These are phyloP conservation scores for Boletus subcaerulescens DNA, from an alignment of 768 basidiomycete genomes.

Conservation along the genomic window DNA sequence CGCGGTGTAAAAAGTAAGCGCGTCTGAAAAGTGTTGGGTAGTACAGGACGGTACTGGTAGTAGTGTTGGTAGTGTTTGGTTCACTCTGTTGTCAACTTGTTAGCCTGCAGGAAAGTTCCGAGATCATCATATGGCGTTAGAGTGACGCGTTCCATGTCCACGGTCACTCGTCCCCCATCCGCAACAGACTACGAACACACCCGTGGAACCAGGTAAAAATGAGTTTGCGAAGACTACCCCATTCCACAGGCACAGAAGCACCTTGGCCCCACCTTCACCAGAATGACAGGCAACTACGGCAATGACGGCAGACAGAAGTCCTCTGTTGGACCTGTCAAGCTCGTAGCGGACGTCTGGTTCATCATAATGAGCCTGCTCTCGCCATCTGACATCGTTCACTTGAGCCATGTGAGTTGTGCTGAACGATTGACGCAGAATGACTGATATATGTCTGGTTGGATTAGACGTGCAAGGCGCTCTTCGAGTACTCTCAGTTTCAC, in stretches of 20 bases:
- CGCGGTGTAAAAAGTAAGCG: too few species aligned
- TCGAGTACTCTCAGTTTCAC: constrained; percentile 21
- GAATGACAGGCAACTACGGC: background rate
- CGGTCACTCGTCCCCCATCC: constrained; percentile 2
- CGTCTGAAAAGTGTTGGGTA: too few species aligned
- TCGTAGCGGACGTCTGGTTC: constrained; percentile 29
- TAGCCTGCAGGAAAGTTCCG: too few species aligned
- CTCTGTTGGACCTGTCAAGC: constrained; percentile 2
- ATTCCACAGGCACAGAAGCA: background rate
- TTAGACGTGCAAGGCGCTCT: constrained; percentile 27
- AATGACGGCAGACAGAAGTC: background rate
- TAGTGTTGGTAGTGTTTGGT: too few species aligned
- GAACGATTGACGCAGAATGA: background rate
- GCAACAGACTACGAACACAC: background rate
- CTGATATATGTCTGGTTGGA: background rate
- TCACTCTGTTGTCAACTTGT: too few species aligned
- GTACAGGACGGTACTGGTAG: too few species aligned
- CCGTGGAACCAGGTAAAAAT: constrained; percentile 13
- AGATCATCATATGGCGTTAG: constrained; percentile 19
- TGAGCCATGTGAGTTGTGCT: constrained; percentile 25
- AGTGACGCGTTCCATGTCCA: constrained; percentile 10
- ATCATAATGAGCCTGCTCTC: constrained; percentile 29
- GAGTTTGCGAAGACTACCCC: background rate
- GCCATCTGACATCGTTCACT: constrained; percentile 21
- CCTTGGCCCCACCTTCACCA: background rate